Conservation (phyloP, 192 early-diverging fungal species). For the Cladochytrium replicatum region DNA sequence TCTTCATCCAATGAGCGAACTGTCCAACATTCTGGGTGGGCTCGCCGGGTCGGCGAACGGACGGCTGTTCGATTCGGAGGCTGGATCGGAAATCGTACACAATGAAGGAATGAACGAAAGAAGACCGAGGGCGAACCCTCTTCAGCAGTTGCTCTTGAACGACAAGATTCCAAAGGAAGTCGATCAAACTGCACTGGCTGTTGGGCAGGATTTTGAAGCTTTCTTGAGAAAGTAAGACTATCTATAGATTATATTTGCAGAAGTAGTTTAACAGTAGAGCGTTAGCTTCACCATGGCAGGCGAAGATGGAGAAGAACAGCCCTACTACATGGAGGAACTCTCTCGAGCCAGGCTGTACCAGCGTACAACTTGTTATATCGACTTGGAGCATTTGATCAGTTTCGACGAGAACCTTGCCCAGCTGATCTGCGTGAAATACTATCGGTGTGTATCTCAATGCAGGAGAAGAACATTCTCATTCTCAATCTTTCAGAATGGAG, state of each 20-base stretch:
- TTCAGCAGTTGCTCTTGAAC: conserved; percentile 12
- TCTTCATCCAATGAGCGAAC: no score
- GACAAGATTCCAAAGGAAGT: conserved; percentile 43
- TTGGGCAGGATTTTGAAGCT: conserved; percentile 55
- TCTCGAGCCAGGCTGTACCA: conserved; percentile 44
- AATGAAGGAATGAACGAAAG: no score
- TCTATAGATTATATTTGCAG: not conserved
- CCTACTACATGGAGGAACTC: conserved; percentile 62
- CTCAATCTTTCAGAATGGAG: conserved; percentile 44
- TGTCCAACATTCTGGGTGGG: no score
- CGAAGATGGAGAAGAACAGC: conserved; percentile 20
- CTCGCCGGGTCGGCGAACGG: no score
- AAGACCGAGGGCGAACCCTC: not conserved
- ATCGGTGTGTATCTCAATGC: conserved; percentile 36
- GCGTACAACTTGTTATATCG: conserved; percentile 61
- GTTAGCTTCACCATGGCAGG: not conserved
- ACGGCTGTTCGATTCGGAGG: no score
- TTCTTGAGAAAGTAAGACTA: conserved; percentile 52
- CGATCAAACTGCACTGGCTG: conserved; percentile 60
- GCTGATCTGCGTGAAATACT: conserved; percentile 60
- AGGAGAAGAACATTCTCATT: not conserved
- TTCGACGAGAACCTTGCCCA: conserved; percentile 48
- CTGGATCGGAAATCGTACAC: no score
- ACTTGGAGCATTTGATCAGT: conserved; percentile 54
- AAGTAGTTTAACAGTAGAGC: not conserved